These are phyloP conservation scores for Fusarium bulbicola DNA, from an alignment of 2,329 filamentous ascomycete genomes.

Conservation along the genomic window DNA sequence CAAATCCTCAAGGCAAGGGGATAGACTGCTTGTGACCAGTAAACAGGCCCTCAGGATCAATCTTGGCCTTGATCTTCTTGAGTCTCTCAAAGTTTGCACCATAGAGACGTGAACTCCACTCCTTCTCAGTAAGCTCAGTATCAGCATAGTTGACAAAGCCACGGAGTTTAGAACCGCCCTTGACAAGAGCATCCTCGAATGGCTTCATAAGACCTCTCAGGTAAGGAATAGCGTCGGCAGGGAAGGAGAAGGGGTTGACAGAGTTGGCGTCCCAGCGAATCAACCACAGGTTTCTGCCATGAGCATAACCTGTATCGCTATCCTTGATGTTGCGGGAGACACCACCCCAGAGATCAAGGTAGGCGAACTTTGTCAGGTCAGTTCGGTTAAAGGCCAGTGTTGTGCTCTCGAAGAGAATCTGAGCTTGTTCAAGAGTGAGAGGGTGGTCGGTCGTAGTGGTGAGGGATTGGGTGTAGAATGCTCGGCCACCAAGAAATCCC, in stretches of 20 bases:
- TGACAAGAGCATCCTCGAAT: slow-evolving; percentile 31
- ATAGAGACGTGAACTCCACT: slow-evolving; percentile 40
- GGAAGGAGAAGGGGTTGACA: slow-evolving; percentile 15
- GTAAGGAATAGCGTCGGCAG: slow-evolving; percentile 32
- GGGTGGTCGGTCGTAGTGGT: slow-evolving; percentile 37
- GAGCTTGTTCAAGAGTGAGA: slow-evolving; percentile 31
- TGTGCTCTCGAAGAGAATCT: slow-evolving; percentile 26
- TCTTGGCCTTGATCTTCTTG: slow-evolving; percentile 32
- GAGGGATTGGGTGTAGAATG: slow-evolving; percentile 37
- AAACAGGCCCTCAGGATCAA: slow-evolving; percentile 37
- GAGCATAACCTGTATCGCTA: slow-evolving; percentile 32
- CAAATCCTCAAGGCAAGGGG: not conserved
- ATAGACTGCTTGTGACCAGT: slow-evolving; percentile 36
- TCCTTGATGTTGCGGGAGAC: slow-evolving; percentile 35
- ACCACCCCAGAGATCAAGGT: slow-evolving; percentile 41
- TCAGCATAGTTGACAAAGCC: slow-evolving; percentile 43
- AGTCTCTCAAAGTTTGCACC: slow-evolving; percentile 32
- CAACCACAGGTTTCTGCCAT: slow-evolving; percentile 38
- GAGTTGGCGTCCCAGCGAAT: slow-evolving; percentile 36
- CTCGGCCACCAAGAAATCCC: slow-evolving; percentile 32
- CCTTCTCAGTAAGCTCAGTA: slow-evolving; percentile 31
- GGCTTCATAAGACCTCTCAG: slow-evolving; percentile 36
- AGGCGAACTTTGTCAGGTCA: slow-evolving; percentile 33
- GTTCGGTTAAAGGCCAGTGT: slow-evolving; percentile 38
- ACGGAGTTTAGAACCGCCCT: slow-evolving; percentile 31